Evolutionary conservation across 169 alveolate genomes (phyloP).

Genomic region (Cystoisospora suis): DNA sequence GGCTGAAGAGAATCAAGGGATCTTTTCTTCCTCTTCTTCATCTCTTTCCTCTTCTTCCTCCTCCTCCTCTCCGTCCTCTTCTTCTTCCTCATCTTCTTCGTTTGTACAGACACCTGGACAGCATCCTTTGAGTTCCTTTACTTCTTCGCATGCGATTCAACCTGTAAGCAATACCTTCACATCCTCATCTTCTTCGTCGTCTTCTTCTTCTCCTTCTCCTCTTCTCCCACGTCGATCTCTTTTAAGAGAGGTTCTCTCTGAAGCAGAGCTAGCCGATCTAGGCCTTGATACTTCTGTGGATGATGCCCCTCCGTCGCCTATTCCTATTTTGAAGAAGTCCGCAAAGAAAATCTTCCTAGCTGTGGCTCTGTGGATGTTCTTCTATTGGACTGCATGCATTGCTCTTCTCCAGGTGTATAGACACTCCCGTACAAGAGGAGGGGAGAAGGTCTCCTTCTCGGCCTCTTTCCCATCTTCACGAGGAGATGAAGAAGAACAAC

Average conservation of each 20-base stretch:
- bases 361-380: neutral
- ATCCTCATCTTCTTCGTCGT: neutral
- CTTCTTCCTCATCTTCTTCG: neutral
- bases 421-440: too few relatives aligned
- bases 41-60: neutral
- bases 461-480: too few relatives aligned
- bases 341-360: neutral
- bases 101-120: neutral
- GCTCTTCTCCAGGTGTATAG: slow-evolving; percentile 17
- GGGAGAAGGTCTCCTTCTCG: too few relatives aligned
- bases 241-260: slow-evolving; percentile 2
- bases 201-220: neutral
- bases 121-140: neutral
- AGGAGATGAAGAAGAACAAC: too few relatives aligned
- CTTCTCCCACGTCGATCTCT: slow-evolving; percentile 4
- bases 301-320: neutral
- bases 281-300: slow-evolving; percentile 31
- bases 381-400: neutral
- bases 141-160: neutral
- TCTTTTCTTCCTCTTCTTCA: neutral
- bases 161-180: too few relatives aligned
- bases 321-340: neutral
- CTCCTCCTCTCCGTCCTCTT: neutral
- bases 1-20: neutral
- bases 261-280: slow-evolving; percentile 5